A percentile compares a stretch with the other conserved stretches of the same genome.
phyloP scores from a whole-genome alignment of 371 early-diverging fungal species.

The Mucor lusitanicus region DNA sequence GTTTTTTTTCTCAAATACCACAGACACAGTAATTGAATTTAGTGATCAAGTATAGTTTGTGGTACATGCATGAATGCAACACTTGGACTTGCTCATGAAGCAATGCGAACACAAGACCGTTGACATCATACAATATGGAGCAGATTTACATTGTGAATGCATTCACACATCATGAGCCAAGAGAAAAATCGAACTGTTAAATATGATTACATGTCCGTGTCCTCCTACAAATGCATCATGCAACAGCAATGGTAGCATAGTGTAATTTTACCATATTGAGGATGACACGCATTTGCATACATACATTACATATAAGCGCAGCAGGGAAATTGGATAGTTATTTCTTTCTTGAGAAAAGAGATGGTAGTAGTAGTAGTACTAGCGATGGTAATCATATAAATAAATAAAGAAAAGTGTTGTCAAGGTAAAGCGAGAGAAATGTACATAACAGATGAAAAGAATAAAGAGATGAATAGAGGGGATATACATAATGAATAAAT shows the following conservation, averaged over 20 bases:
- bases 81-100: not conserved
- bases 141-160: not conserved
- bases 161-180: not conserved
- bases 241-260: not conserved
- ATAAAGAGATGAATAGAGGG: not conserved
- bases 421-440: not conserved
- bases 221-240: not conserved
- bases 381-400: not conserved
- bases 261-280: not conserved
- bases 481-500: not conserved
- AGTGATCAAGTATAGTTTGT: not conserved
- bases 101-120: not conserved
- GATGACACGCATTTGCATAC: not conserved
- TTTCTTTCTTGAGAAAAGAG: not conserved
- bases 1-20: not conserved
- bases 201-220: not conserved
- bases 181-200: not conserved
- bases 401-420: not conserved
- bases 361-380: not conserved
- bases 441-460: not conserved
- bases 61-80: not conserved
- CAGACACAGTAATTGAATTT: not conserved
- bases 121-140: not conserved
- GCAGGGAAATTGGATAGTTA: not conserved
- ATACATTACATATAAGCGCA: not conserved